Conservation (phyloP, 1,284 basidiomycete species). For the Entoloma clypeatum region DNA sequence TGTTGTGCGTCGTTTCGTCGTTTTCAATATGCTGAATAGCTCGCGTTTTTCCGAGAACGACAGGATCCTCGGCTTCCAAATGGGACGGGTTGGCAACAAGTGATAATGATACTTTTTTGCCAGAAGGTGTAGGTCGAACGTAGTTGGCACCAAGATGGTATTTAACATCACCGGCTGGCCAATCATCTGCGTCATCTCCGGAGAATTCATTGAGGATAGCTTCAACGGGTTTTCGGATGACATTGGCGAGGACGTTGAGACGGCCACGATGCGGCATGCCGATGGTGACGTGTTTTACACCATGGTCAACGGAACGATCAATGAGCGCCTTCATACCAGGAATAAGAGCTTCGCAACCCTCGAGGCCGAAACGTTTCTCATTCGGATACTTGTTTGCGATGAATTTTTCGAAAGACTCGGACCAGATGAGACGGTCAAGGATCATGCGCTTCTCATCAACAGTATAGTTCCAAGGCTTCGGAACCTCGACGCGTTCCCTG, state of each 20-base stretch:
- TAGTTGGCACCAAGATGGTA: slow-evolving; percentile 99
- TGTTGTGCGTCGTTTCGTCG: slow-evolving; percentile 73
- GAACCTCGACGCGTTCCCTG: slow-evolving; percentile 92
- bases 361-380: slow-evolving; percentile 99
- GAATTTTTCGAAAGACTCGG: slow-evolving; percentile 98
- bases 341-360: slow-evolving; percentile 96
- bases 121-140: slow-evolving; percentile 94
- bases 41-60: slow-evolving; percentile 97
- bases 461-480: slow-evolving; percentile 97
- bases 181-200: slow-evolving; percentile 68
- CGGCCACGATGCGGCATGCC: slow-evolving; percentile 99
- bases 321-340: slow-evolving; percentile 99
- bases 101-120: slow-evolving; percentile 96
- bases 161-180: slow-evolving; percentile 96
- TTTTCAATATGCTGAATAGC: slow-evolving; percentile 95
- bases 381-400: slow-evolving; percentile 98
- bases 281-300: slow-evolving; percentile 94
- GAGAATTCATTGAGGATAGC: slow-evolving; percentile 98
- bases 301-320: slow-evolving; percentile 95
- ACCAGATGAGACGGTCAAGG: slow-evolving; percentile 98
- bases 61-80: slow-evolving; percentile 94
- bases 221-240: slow-evolving; percentile 97
- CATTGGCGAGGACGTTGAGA: slow-evolving; percentile 96
- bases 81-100: slow-evolving; percentile 99
- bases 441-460: slow-evolving; percentile 99